Evolutionary conservation across 164 flowering plant species (phyloP).

Genomic region (Aristolochia contorta): DNA sequence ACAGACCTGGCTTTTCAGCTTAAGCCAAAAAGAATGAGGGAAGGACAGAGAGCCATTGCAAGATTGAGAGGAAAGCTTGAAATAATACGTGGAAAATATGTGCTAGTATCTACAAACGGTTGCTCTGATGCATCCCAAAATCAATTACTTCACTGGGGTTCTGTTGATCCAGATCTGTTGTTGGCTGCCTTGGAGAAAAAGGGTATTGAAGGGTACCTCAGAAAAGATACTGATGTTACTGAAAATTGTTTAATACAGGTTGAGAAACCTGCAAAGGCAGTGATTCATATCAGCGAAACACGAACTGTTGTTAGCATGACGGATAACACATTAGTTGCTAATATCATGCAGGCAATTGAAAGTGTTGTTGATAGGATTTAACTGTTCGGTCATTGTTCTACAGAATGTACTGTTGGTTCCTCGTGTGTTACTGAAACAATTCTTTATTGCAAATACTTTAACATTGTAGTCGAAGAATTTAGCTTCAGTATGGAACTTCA

Average conservation of each 20-base stretch:
- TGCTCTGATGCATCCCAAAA: constrained; percentile 6
- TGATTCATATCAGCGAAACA: constrained; percentile 29
- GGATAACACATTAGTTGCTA: constrained; percentile 36
- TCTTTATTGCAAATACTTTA: too few species aligned
- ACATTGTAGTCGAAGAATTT: too few species aligned
- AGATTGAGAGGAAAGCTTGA: constrained; percentile 51
- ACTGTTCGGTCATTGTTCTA: background rate
- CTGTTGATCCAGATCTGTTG: constrained; percentile 27
- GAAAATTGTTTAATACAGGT: constrained; percentile 17
- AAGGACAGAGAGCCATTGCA: constrained; percentile 26
- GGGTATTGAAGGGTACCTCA: constrained; percentile 36
- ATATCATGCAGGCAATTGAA: constrained; percentile 29
- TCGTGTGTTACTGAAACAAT: too few species aligned
- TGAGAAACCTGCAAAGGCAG: constrained; percentile 33
- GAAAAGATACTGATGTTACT: constrained; percentile 3
- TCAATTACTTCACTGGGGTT: constrained; percentile 39
- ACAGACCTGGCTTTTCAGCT: constrained; percentile 35
- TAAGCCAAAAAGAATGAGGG: constrained; percentile 25
- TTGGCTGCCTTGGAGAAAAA: constrained; percentile 25
- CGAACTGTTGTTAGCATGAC: constrained; percentile 34
- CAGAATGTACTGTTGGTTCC: too few species aligned
- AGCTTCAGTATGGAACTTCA: too few species aligned
- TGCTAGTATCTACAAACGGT: constrained; percentile 19
- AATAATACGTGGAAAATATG: constrained; percentile 30
- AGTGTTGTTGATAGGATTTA: constrained; percentile 30